Evolutionary conservation across 2,329 filamentous ascomycete genomes (phyloP), one percentile per base, ranked within the genome.

Genomic region (Chrysosporium queenslandicum): DNA sequence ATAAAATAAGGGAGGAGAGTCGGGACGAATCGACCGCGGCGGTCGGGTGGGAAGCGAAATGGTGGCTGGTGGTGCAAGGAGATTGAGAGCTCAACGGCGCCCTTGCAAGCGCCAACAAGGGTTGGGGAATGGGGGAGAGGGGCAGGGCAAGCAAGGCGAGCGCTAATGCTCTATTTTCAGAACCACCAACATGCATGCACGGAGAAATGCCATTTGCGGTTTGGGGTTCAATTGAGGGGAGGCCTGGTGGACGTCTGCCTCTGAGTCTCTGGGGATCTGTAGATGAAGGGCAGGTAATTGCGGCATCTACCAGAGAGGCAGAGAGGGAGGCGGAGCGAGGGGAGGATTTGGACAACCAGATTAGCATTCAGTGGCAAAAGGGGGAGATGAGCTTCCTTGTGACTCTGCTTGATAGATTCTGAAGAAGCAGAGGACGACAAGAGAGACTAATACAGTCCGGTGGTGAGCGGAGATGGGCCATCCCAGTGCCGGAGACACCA

Each of bases 81-180:
- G 42, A 41, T 25, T 52, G 49, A 50, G 20, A 53, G 53, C 46
- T 49, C 43, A 40, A 34, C 25, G 50, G 29, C 39, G 39, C 42
- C 53, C 36, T 46, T 27, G 46, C 50, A 55, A 50, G 53, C 53
- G 53, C 53, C 53, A 46, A 47, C 50, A 50, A 34, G 53, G 53
- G 47, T 55, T 43, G 29, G 25, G 25, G 25, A 16, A 45, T 8
- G 18, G 34, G 25, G 48, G 16, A 20, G 40, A 49, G 42, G 41
- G 39, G 41, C 50, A 47, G 45, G 36, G 45, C n/a, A 52, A 46
- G 41, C 34, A 30, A 41, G 46, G 39, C 37, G 39, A 40, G 34
- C 32, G 32, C 43, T 36, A 29, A 36, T 25, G 3, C 46, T 27
- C 47, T 32, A 42, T 32, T 32, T 34, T 39, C 34, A 49, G 46